Evolutionary conservation across 768 basidiomycete species (phyloP).

Genomic region (Jaapia argillacea): DNA sequence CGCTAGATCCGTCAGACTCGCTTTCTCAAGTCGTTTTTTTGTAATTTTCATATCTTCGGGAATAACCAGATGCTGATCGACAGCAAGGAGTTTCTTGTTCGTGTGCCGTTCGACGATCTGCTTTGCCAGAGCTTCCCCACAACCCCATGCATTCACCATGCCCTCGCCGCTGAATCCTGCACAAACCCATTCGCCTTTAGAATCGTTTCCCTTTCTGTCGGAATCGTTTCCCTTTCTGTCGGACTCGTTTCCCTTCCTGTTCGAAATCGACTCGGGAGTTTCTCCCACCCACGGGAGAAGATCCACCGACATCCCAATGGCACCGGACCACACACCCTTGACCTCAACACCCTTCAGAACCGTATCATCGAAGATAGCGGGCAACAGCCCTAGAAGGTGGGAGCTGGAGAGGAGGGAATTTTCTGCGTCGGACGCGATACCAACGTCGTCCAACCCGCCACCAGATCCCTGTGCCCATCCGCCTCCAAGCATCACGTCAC

Average conservation of each 20-base stretch:
- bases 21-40: not conserved
- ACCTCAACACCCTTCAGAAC: conserved; percentile 32
- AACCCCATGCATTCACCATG: not conserved
- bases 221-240: conserved; percentile 36
- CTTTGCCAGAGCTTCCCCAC: not conserved
- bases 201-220: conserved; percentile 27
- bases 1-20: too few relatives aligned
- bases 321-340: conserved; percentile 53
- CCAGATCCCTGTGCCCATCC: conserved; percentile 29
- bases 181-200: not conserved
- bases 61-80: too few relatives aligned
- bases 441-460: conserved; percentile 18
- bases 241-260: conserved; percentile 33
- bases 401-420: conserved; percentile 25
- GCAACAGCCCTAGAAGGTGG: conserved; percentile 39
- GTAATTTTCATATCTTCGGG: conserved; percentile 1
- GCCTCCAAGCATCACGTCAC: conserved; percentile 59
- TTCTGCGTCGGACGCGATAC: conserved; percentile 24
- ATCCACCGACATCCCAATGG: conserved; percentile 53
- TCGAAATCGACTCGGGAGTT: conserved; percentile 38
- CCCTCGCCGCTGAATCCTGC: not conserved
- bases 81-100: too few relatives aligned
- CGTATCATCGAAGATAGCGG: conserved; percentile 34
- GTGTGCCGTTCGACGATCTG: not conserved
- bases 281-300: conserved; percentile 61